Percentiles rank a stretch among this genome's conserved stretches.
phyloP scores from a whole-genome alignment of 805 yeast genomes.

The Pichia nakasei region DNA sequence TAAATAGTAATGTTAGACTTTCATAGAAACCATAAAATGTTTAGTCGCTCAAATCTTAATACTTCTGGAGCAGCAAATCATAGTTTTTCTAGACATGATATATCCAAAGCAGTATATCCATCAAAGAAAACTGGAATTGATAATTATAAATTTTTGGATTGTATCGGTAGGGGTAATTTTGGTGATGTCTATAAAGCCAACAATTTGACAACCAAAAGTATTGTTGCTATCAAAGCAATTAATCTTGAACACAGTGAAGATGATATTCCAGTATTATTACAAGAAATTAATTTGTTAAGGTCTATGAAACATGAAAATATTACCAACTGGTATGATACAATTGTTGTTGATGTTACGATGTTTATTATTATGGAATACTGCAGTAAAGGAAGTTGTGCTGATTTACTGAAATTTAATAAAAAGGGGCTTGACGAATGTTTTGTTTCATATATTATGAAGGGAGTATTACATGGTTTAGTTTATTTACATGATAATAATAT shows the following conservation, averaged over 20 bases:
- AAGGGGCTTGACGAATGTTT: slow-evolving; percentile 45
- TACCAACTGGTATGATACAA: slow-evolving; percentile 58
- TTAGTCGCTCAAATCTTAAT: too few relatives aligned
- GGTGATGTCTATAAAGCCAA: slow-evolving; percentile 75
- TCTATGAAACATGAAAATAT: slow-evolving; percentile 58
- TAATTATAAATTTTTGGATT: slow-evolving; percentile 31
- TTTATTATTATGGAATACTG: slow-evolving; percentile 94
- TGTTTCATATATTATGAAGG: slow-evolving; percentile 53
- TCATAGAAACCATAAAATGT: too few relatives aligned
- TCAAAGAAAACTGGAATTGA: background rate
- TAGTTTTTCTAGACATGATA: too few relatives aligned
- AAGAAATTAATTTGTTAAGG: slow-evolving; percentile 71
- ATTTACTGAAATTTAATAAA: slow-evolving; percentile 50
- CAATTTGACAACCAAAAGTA: slow-evolving; percentile 23
- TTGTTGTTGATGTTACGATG: slow-evolving; percentile 55
- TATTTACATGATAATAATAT: slow-evolving; percentile 67
- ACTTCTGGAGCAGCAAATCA: too few relatives aligned
- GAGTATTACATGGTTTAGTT: slow-evolving; percentile 58
- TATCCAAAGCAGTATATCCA: too few relatives aligned
- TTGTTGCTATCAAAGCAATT: slow-evolving; percentile 82
- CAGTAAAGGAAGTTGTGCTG: slow-evolving; percentile 89
- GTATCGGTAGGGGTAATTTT: slow-evolving; percentile 78
- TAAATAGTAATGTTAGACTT: too few relatives aligned
- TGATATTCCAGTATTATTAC: slow-evolving; percentile 59
- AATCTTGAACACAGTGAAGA: slow-evolving; percentile 74